Percentiles rank a stretch among this genome's conserved stretches.
These are phyloP conservation scores for Crassisporium funariophilum DNA, from an alignment of 768 basidiomycete genomes.

Conservation along the genomic window DNA sequence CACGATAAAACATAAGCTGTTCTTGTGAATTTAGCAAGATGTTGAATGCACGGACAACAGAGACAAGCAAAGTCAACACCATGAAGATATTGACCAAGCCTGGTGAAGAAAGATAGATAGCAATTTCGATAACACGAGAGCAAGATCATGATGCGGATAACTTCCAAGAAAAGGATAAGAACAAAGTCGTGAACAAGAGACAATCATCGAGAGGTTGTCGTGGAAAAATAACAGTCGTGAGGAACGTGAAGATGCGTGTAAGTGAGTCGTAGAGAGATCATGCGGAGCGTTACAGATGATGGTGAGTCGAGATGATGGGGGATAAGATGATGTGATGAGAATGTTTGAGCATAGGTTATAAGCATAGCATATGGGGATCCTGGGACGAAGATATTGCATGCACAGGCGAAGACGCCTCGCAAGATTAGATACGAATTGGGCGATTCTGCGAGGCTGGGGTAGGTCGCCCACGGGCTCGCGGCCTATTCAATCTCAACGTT, in stretches of 20 bases:
- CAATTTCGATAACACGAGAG: too few relatives aligned
- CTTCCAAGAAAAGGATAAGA: too few relatives aligned
- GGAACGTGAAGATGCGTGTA: too few relatives aligned
- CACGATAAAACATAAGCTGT: not conserved
- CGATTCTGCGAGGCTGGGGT: constrained; percentile 43
- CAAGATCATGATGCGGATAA: too few relatives aligned
- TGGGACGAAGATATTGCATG: not conserved
- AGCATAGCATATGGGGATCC: constrained; percentile 9
- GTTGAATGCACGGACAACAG: not conserved
- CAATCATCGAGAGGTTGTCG: too few relatives aligned
- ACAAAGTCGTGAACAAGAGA: too few relatives aligned
- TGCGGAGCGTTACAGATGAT: not conserved
- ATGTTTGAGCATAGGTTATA: constrained; percentile 4
- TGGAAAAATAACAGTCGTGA: too few relatives aligned
- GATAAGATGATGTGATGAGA: not conserved
- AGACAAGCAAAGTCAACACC: too few relatives aligned
- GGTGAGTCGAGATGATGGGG: not conserved
- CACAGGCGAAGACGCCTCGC: not conserved
- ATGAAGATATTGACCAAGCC: too few relatives aligned
- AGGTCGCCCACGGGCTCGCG: constrained; percentile 50
- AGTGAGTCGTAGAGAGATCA: too few relatives aligned
- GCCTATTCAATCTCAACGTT: constrained; percentile 48
- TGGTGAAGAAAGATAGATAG: too few relatives aligned
- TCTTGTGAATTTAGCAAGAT: not conserved
- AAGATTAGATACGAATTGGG: constrained; percentile 36